Conservation (phyloP, 169 alveolate genomes). For the Eimeria sp. region DNA sequence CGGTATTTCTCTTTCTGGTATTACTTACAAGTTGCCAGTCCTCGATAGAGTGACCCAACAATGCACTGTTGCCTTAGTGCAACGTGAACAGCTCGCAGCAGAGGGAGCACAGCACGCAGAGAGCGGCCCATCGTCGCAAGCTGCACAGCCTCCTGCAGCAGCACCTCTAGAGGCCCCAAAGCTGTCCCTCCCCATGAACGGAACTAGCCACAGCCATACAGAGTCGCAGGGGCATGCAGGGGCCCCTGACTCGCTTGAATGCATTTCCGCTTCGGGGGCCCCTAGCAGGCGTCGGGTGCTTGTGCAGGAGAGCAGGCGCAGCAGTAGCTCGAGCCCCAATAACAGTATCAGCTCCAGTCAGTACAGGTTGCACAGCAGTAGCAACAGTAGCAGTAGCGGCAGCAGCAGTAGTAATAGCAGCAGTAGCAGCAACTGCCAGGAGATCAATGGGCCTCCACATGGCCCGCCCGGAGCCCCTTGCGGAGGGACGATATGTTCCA, state of each 20-base stretch:
- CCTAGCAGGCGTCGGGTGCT: background rate
- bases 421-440: background rate
- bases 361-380: background rate
- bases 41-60: background rate
- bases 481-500: background rate
- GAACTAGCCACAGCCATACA: background rate
- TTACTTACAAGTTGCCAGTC: background rate
- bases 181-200: background rate
- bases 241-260: background rate
- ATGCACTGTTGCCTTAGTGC: background rate
- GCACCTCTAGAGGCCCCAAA: background rate
- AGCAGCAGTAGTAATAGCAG: constrained; percentile 7
- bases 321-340: background rate
- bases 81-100: background rate
- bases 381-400: background rate
- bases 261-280: background rate
- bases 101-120: background rate
- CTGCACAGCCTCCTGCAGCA: background rate
- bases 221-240: background rate
- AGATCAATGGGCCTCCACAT: background rate
- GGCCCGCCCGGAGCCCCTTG: background rate
- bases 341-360: background rate
- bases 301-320: background rate
- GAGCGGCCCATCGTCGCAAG: background rate
- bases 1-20: background rate